Evolutionary conservation across 768 basidiomycete genomes (phyloP).

Genomic region (Flagelloscypha sp.): DNA sequence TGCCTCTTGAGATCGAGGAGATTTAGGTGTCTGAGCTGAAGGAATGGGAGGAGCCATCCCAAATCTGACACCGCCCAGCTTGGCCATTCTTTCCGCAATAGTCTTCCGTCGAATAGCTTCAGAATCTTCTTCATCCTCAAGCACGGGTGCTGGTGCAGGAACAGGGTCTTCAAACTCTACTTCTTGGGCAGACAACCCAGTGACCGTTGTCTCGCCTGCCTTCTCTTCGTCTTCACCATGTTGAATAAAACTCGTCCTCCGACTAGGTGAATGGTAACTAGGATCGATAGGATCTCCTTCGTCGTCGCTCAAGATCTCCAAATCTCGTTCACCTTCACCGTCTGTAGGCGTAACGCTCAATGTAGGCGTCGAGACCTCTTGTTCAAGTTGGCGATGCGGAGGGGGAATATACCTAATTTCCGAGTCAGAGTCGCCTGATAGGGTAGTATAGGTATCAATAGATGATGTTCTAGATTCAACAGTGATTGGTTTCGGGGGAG

Average conservation of each 20-base stretch:
- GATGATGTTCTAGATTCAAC: too few relatives aligned
- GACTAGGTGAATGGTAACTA: constrained; percentile 45
- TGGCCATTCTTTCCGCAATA: constrained; percentile 94
- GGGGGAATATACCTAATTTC: constrained; percentile 10
- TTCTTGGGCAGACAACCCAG: constrained; percentile 6
- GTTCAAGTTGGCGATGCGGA: constrained; percentile 9
- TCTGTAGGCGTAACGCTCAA: too few relatives aligned
- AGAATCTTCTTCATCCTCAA: constrained; percentile 27
- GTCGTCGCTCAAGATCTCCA: constrained; percentile 50
- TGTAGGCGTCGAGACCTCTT: not conserved
- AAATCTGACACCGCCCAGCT: constrained; percentile 77
- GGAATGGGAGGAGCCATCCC: constrained; percentile 55
- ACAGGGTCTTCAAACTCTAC: constrained; percentile 8
- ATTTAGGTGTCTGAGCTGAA: constrained; percentile 29
- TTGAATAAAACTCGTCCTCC: constrained; percentile 25
- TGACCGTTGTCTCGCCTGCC: constrained; percentile 9
- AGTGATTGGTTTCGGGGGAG: constrained; percentile 9
- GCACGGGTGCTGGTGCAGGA: constrained; percentile 10
- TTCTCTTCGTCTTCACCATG: constrained; percentile 4
- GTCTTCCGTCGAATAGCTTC: constrained; percentile 53
- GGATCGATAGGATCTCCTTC: constrained; percentile 71
- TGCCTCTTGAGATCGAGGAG: constrained; percentile 20
- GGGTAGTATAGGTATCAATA: too few relatives aligned
- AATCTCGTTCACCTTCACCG: constrained; percentile 11
- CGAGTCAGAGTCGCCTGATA: too few relatives aligned